These are phyloP conservation scores for Catunica adiposa DNA, from an alignment of 2,329 filamentous ascomycete genomes.

Conservation along the genomic window DNA sequence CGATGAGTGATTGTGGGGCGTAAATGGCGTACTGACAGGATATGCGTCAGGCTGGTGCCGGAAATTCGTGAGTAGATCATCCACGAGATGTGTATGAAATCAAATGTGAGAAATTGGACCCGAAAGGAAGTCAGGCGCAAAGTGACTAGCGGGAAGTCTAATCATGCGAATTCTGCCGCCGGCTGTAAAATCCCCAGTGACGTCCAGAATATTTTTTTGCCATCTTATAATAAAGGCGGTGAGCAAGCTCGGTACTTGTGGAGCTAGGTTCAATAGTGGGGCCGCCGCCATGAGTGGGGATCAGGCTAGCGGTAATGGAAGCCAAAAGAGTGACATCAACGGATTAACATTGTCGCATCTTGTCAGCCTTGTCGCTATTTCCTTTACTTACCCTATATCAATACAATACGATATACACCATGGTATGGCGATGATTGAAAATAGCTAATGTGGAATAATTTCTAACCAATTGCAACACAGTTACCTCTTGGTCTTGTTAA, in stretches of 20 bases:
- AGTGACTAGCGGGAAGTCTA: too few relatives aligned
- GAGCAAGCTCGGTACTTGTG: constrained; percentile 2
- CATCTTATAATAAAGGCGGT: constrained; percentile 9
- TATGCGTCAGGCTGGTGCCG: too few relatives aligned
- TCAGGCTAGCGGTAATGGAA: constrained; percentile 7
- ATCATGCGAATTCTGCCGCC: too few relatives aligned
- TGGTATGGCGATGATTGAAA: not conserved
- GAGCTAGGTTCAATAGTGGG: constrained; percentile 7
- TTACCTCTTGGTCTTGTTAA: constrained; percentile 70
- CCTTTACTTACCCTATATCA: not conserved
- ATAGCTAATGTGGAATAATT: not conserved
- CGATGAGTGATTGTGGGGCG: not conserved
- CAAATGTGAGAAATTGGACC: not conserved
- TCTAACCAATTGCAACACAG: constrained; percentile 23
- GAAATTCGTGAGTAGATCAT: too few relatives aligned
- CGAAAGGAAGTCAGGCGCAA: too few relatives aligned
- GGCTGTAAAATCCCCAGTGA: not conserved
- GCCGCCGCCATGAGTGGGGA: constrained; percentile 3
- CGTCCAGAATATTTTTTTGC: constrained; percentile 13
- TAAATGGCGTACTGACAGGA: not conserved
- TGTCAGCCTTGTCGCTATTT: constrained; percentile 3
- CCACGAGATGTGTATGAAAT: not conserved
- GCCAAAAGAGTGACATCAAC: not conserved
- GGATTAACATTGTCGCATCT: not conserved
- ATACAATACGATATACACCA: not conserved